These are phyloP conservation scores for Quercus wislizeni DNA, from an alignment of 306 rosid species.

Conservation along the genomic window DNA sequence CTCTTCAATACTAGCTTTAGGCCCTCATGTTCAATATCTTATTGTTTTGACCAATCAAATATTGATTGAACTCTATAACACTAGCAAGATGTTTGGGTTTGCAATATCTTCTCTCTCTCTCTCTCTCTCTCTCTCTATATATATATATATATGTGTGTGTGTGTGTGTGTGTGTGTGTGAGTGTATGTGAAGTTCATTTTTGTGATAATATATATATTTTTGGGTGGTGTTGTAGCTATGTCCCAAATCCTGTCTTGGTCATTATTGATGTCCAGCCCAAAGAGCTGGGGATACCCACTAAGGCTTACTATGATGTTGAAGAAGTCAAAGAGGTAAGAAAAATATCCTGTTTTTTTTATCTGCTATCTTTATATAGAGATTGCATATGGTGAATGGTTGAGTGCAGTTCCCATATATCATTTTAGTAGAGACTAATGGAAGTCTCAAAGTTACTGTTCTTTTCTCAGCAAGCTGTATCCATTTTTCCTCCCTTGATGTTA, in stretches of 20 bases:
- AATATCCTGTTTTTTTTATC: not conserved
- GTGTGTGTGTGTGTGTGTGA: too few species aligned
- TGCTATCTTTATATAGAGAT: not conserved
- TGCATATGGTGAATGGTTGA: not conserved
- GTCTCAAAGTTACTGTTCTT: not conserved
- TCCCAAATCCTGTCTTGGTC: slow-evolving; percentile 82
- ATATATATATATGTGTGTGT: too few species aligned
- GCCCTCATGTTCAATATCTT: not conserved
- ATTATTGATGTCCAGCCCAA: slow-evolving; percentile 89
- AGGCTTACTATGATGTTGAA: slow-evolving; percentile 88
- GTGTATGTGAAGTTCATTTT: not conserved
- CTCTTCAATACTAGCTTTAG: not conserved
- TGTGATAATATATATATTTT: not conserved
- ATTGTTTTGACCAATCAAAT: not conserved
- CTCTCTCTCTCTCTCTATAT: too few species aligned
- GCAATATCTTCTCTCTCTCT: not conserved
- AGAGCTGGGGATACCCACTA: slow-evolving; percentile 95
- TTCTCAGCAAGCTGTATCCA: not conserved
- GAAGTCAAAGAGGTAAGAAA: slow-evolving; percentile 76
- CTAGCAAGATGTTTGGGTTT: not conserved
- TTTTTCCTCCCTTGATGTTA: not conserved
- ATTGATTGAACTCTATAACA: not conserved
- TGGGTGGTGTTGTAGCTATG: slow-evolving; percentile 48
- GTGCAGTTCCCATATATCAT: not conserved
- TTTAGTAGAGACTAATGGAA: not conserved